Evolutionary conservation across 2,329 filamentous ascomycete genomes (phyloP), one percentile per base, ranked within the genome.

Genomic region (Fusarium buxicola): DNA sequence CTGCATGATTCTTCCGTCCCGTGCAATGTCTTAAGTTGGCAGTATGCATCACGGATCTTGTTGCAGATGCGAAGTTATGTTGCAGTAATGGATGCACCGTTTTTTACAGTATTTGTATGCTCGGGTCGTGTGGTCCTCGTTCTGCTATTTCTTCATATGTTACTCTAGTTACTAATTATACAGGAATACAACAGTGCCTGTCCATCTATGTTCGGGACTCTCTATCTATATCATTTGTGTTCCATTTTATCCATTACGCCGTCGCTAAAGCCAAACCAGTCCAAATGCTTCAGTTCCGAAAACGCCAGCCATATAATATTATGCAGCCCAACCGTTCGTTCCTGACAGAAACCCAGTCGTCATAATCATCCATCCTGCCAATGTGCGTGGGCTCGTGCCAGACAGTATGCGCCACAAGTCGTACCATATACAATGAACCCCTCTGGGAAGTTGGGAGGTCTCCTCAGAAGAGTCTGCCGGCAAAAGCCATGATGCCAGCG

Each of bases 401-500:
- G 48, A 31, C n/a, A 34, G 50, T 45, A 39, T 40, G 39, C 38
- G n/a, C 24, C 46, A 9, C 34, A 30, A 34, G 34, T 54, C 35
- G 28, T 15, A 34, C 51, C 57, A 54, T 66, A 47, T 57, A 60
- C 53, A 58, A 12, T 38, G 16, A 51, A 55, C 24, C 25, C 32
- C 21, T 30, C 28, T 35, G 24, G 25, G 15, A 8, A 21, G 15
- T n/a, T 7, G 16, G 57, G 24, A 34, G 48, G 12, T 61, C 40
- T 43, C 41, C 58, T 52, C 44, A 69, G 24, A 69, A 56, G 36
- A 70, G 53, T 40, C 67, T 47, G 38, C 63, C 68, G 21, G 63
- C 58, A 54, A 76, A 63, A 8, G 62, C 36, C 55, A 70, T 27
- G 13, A 69, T 48, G 44, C 71, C 72, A n/a, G 62, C 67, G 1